Evolutionary conservation across 345 rosid species (phyloP), one percentile per base, ranked within the genome.

Genomic region (Kandelia obovata): DNA sequence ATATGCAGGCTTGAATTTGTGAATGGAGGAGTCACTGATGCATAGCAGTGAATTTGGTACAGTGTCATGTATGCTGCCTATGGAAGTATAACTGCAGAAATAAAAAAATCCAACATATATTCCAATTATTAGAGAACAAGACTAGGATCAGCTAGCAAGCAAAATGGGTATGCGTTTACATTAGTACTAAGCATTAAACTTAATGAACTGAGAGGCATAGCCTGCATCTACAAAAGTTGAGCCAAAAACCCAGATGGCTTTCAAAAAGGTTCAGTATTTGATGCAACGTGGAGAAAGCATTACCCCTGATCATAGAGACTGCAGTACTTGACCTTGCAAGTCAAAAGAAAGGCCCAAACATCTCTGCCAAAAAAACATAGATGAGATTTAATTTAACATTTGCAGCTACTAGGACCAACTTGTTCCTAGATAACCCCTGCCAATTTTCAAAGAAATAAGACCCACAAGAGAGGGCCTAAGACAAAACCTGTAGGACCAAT

Each of bases 251-350:
- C 19, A 55, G 21, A 62, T 32, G 1, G 49, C 49, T 13, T 47
- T 62, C 53, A 37, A 70, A 52, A 0, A 15, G 58, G 32, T 31
- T 7, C 17, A 26, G 63, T 25, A 70, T 34, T 71, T 70, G 62
- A 78, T 71, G 72, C 66, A 30, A 37, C 49, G 63, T 58, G 47
- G 60, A 77, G 49, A 62, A 75, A 31, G 71, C 37, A 70, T 81
- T 87, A 95, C 99, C 99, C 99, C 61, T 89, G 86, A 78, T 95
- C 98, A 79, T 95, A 95, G 73, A 95, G 99, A 75, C 92, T 83
- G 84, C 99, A 95, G 83, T 95, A 95, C 65, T 83, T 92, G 71
- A 90, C 94, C 83, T 90, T 89, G 89, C 97, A 86, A 64, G 92
- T 92, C 79, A 85, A 83, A 37, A 95, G 79, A 78, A 95, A 95